These are phyloP conservation scores for Eucalyptus fibrosa DNA, from an alignment of 345 rosid species.

Conservation along the genomic window DNA sequence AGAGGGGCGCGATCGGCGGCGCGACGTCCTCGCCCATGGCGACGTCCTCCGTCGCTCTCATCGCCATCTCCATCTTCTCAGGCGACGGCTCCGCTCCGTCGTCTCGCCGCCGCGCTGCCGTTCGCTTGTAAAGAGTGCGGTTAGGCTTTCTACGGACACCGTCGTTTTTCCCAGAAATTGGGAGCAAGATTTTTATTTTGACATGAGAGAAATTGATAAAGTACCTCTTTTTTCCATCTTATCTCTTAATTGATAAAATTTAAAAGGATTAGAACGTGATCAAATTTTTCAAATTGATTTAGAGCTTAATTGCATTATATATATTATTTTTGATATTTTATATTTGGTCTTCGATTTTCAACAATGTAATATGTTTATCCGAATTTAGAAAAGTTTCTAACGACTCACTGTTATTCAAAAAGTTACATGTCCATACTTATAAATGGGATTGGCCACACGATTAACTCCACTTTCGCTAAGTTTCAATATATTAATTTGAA, in stretches of 20 bases:
- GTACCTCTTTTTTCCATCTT: not conserved
- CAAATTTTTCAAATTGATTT: too few relatives aligned
- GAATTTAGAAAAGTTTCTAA: not conserved
- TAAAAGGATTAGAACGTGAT: not conserved
- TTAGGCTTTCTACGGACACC: not conserved
- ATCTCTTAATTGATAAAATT: not conserved
- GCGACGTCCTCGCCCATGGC: conserved; percentile 32
- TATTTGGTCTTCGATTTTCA: too few relatives aligned
- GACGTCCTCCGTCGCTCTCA: conserved; percentile 31
- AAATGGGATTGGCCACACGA: not conserved
- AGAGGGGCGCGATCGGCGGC: conserved; percentile 37
- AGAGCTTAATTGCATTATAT: too few relatives aligned
- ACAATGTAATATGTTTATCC: too few relatives aligned
- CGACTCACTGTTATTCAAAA: not conserved
- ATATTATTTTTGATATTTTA: too few relatives aligned
- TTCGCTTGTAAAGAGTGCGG: not conserved
- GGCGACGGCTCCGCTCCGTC: not conserved
- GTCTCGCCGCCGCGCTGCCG: not conserved
- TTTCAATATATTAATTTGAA: not conserved
- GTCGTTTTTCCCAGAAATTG: not conserved
- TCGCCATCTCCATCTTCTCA: conserved; percentile 21
- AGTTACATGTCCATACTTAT: not conserved
- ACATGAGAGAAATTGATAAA: not conserved
- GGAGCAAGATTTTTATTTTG: not conserved
- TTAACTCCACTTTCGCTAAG: not conserved